Evolutionary conservation across 2,329 filamentous ascomycete species (phyloP).

Genomic region (Aspergillus intermedius): DNA sequence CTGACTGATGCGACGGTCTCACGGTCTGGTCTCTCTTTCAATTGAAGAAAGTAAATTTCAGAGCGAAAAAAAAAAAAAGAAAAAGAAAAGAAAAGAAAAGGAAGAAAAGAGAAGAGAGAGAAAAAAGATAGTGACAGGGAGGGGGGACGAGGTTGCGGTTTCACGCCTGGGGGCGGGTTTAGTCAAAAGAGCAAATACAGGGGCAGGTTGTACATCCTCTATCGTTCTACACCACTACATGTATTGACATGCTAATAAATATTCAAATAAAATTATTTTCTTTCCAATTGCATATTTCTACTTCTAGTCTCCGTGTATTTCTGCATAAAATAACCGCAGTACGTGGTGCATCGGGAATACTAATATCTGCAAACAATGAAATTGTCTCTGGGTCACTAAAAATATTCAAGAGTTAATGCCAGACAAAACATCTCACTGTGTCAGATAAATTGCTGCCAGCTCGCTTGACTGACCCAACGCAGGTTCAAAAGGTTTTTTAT

Average conservation of each 20-base stretch:
- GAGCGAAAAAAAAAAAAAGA: constrained; percentile 6
- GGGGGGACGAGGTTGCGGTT: not conserved
- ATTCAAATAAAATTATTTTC: not conserved
- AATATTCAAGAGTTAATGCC: not conserved
- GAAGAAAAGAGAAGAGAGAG: constrained; percentile 6
- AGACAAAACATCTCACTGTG: not conserved
- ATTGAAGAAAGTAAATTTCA: not conserved
- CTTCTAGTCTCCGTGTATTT: too few relatives aligned
- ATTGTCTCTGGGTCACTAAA: not conserved
- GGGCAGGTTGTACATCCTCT: too few relatives aligned
- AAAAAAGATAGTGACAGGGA: constrained; percentile 4
- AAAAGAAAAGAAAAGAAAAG: constrained; percentile 4
- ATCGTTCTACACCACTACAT: too few relatives aligned
- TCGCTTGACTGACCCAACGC: not conserved
- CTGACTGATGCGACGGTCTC: too few relatives aligned
- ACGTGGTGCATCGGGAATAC: too few relatives aligned
- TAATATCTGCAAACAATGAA: too few relatives aligned
- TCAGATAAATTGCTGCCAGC: not conserved
- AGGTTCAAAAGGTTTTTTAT: not conserved
- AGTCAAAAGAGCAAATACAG: too few relatives aligned
- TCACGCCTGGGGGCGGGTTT: not conserved
- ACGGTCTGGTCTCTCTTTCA: too few relatives aligned
- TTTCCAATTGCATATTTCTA: not conserved
- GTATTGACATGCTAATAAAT: too few relatives aligned
- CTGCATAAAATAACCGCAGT: too few relatives aligned